Evolutionary conservation across 2,329 filamentous ascomycete species (phyloP).

Genomic region (Huntiella abstrusa): DNA sequence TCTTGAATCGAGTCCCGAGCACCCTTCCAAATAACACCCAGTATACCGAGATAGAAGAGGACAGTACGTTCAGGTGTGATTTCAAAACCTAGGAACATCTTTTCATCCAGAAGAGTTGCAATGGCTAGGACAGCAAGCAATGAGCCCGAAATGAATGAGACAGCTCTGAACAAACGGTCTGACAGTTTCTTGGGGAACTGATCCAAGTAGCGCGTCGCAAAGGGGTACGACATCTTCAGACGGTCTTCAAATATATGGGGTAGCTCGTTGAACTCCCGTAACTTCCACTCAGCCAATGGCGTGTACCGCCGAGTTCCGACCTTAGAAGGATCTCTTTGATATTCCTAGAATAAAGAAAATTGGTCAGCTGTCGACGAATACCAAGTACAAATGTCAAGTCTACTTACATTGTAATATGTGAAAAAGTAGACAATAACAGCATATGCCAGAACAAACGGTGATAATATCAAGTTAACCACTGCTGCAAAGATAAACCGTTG

Average conservation of each 20-base stretch:
- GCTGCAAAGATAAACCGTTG: slow-evolving; percentile 67
- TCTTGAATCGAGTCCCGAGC: slow-evolving; percentile 71
- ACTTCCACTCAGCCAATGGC: slow-evolving; percentile 90
- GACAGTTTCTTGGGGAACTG: slow-evolving; percentile 95
- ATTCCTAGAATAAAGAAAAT: slow-evolving; percentile 41
- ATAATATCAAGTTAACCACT: slow-evolving; percentile 67
- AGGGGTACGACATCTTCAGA: slow-evolving; percentile 86
- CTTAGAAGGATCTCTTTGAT: slow-evolving; percentile 79
- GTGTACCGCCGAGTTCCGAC: slow-evolving; percentile 84
- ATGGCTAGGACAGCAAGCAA: slow-evolving; percentile 70
- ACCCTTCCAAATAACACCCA: slow-evolving; percentile 67
- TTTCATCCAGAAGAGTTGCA: slow-evolving; percentile 72
- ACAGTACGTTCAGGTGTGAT: slow-evolving; percentile 76
- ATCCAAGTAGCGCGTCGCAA: slow-evolving; percentile 77
- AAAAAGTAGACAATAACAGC: slow-evolving; percentile 82
- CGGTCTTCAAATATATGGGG: slow-evolving; percentile 80
- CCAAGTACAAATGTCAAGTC: background rate
- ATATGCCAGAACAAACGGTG: slow-evolving; percentile 74
- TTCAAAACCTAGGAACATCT: slow-evolving; percentile 81
- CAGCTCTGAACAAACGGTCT: slow-evolving; percentile 63
- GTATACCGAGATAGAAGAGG: slow-evolving; percentile 72
- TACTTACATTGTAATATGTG: slow-evolving; percentile 70
- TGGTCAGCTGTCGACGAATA: background rate
- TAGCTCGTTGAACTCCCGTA: slow-evolving; percentile 93
- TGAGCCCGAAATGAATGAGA: slow-evolving; percentile 75